A percentile compares a stretch with the other conserved stretches of the same genome.
Conservation (phyloP, 164 flowering plant genomes). For the Santalum album region DNA sequence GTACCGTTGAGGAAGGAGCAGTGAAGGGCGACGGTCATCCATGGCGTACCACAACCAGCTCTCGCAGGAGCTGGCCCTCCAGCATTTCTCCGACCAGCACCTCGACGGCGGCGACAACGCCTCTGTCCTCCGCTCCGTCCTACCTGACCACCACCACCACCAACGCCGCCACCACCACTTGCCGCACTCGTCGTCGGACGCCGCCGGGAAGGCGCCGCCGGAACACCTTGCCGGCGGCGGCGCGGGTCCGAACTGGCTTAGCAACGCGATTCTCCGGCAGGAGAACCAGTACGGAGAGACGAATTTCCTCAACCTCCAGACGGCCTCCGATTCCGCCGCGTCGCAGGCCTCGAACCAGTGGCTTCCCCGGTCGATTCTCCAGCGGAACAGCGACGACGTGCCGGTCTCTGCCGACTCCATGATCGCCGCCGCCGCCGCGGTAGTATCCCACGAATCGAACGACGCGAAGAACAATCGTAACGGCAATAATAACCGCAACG, state of each 20-base stretch:
- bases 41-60: conserved; percentile 43
- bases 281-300: conserved; percentile 14
- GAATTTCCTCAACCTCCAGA: conserved; percentile 43
- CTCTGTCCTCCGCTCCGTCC: conserved; percentile 8
- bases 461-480: conserved; percentile 13
- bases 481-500: conserved; percentile 8
- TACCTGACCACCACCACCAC: conserved; percentile 10
- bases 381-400: conserved; percentile 24
- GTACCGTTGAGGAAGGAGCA: not conserved
- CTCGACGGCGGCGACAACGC: conserved; percentile 1
- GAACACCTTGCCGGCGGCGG: conserved; percentile 16
- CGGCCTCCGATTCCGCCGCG: conserved; percentile 22
- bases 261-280: conserved; percentile 41
- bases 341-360: conserved; percentile 19
- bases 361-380: conserved; percentile 34
- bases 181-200: conserved; percentile 12
- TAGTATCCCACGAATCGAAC: conserved; percentile 28
- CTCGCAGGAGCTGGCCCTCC: conserved; percentile 30
- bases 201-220: conserved; percentile 10
- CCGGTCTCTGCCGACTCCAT: conserved; percentile 21
- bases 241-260: conserved; percentile 44
- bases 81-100: conserved; percentile 31
- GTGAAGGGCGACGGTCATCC: not conserved
- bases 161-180: conserved; percentile 1
- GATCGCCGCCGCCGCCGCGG: conserved; percentile 20